Evolutionary conservation across 208 protist species (phyloP), one percentile per base, ranked within the genome.

Genomic region (Wallacemonas sp.): DNA sequence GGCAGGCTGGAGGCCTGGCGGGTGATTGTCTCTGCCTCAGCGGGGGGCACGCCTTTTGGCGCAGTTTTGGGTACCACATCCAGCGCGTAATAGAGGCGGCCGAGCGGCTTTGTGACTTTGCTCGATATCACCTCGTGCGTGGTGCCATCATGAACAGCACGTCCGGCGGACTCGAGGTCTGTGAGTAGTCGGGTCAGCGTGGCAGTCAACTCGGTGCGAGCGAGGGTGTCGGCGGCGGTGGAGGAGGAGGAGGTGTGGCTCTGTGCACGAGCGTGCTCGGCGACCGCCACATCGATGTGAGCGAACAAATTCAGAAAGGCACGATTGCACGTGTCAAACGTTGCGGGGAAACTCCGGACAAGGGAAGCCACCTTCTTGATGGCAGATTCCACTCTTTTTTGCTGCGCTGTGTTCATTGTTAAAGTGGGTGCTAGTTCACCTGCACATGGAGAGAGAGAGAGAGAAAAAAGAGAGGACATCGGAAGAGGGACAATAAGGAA

Each of bases 21-120:
- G 6, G 42, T 21, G n/a, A 49, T 12, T 49, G 42, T 21, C 42
- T 49, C n/a, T 0, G 11, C 9, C 42, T 12, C n/a, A 12, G 9
- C 42, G n/a, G 17, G 8, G 42, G 42, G n/a, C 9, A 8, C 6
- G 42, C 42, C n/a, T 6, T 12, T 49, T 6, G 42, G 15, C n/a
- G 42, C 11, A 8, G 42, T 21, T n/a, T 49, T 49, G 42, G 9
- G 9, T 12, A 49, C 42, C 9, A 21, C 42, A 49, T 49, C 42
- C 11, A 49, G 42, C 8, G 15, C 42, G 42, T 49, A n/a, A 21
- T 49, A 49, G 15, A 49, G 15, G 9, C 42, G 42, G 0, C 42
- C 42, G n/a, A 49, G 42, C n/a, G 42, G 42, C 42, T 49, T 12
- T 6, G 42, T 49, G 42, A 49, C 24, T n/a, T 49, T 49, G 5